Conservation (phyloP, 1,139 yeast genomes). For the Meyerozyma carpophila region DNA sequence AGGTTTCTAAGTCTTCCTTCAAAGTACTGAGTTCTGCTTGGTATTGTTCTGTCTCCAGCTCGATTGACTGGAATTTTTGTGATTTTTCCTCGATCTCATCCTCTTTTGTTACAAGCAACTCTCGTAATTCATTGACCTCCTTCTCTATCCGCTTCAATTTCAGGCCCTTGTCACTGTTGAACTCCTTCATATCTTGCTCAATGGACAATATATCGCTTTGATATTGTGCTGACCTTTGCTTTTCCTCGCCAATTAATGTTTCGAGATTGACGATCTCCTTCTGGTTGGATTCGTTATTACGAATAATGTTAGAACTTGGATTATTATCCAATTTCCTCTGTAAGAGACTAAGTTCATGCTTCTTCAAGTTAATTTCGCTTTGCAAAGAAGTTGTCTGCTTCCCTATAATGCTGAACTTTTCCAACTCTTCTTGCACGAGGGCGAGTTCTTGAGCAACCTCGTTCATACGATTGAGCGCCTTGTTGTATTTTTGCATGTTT, state of each 20-base stretch:
- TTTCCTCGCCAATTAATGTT: conserved; percentile 30
- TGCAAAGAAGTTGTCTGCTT: conserved; percentile 54
- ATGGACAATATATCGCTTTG: conserved; percentile 47
- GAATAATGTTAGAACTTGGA: conserved; percentile 52
- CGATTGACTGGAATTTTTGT: conserved; percentile 56
- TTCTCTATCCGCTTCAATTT: conserved; percentile 65
- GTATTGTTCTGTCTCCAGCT: conserved; percentile 69
- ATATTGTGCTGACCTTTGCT: conserved; percentile 19
- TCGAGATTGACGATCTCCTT: conserved; percentile 45
- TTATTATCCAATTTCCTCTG: conserved; percentile 58
- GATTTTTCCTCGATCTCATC: conserved; percentile 40
- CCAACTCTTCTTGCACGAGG: conserved; percentile 35
- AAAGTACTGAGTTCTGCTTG: conserved; percentile 48
- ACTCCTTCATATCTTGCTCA: conserved; percentile 79
- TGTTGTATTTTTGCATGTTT: conserved; percentile 65
- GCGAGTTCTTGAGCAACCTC: conserved; percentile 35
- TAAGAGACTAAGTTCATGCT: conserved; percentile 63
- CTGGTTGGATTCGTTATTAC: conserved; percentile 44
- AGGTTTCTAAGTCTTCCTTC: conserved; percentile 35
- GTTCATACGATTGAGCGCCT: conserved; percentile 36
- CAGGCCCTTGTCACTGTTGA: conserved; percentile 71
- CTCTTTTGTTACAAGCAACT: conserved; percentile 35
- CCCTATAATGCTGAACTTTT: conserved; percentile 41
- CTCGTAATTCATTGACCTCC: conserved; percentile 43
- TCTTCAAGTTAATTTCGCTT: conserved; percentile 58